Conservation (phyloP, 305 asterid species). For the Stenogyne calaminthoides region DNA sequence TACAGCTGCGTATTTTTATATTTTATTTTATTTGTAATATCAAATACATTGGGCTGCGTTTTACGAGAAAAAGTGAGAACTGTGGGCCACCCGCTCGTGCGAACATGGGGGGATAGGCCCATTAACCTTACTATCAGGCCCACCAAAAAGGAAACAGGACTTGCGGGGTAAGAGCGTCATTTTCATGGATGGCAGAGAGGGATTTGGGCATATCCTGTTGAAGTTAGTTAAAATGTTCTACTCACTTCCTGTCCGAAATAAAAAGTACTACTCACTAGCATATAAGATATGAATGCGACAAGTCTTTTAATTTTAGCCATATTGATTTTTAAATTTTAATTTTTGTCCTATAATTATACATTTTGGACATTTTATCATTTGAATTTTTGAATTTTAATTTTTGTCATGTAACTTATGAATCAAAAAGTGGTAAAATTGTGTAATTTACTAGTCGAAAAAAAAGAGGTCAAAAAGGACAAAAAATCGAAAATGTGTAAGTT, state of each 20-base stretch:
- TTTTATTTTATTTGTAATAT: conserved; percentile 17
- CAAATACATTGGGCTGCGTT: conserved; percentile 39
- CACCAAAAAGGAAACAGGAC: conserved; percentile 17
- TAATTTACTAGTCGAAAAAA: too few species aligned
- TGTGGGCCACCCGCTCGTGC: conserved; percentile 88
- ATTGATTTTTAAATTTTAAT: too few species aligned
- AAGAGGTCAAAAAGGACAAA: too few species aligned
- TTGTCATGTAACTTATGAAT: too few species aligned
- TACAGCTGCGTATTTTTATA: conserved; percentile 33
- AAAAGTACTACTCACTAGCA: not conserved
- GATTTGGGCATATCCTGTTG: conserved; percentile 23
- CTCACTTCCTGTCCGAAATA: not conserved
- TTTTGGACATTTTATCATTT: too few species aligned
- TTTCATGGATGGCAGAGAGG: not conserved
- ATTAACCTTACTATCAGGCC: conserved; percentile 38
- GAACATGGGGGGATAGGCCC: conserved; percentile 68
- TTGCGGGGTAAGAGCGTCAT: conserved; percentile 25
- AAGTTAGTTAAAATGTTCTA: conserved; percentile 20
- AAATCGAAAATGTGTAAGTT: too few species aligned
- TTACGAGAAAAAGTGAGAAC: conserved; percentile 27
- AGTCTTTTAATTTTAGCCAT: not conserved
- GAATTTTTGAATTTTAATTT: too few species aligned
- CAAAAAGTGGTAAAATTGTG: too few species aligned
- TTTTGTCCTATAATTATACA: too few species aligned
- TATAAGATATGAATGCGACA: conserved; percentile 19